Evolutionary conservation across 2,329 filamentous ascomycete species (phyloP), one percentile per base, ranked within the genome.

Genomic region (Torrubiellomyces zombiae): DNA sequence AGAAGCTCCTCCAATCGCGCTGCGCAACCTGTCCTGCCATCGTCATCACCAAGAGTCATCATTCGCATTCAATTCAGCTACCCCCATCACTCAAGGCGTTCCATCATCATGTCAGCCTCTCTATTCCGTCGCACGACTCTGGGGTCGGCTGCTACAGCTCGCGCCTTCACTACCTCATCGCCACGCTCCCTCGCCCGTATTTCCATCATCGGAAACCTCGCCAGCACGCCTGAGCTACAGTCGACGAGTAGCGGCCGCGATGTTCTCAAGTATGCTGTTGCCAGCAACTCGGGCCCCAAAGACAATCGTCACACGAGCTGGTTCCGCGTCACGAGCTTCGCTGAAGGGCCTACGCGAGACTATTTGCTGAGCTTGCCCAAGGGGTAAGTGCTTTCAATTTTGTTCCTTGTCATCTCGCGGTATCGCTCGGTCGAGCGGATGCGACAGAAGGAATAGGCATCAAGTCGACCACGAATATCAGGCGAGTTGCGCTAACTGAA

Each of bases 141-240:
- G 40, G 48, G 55, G 46, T 53, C 53, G 45, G 55, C 58, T 38
- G 38, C 55, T 29, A 40, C 55, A 34, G 47, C 62, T 39, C 81
- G 82, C 53, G 55, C 73, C 44, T 93, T 94, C 67, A 81, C 72
- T 58, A 72, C 73, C 39, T 73, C 76, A 21, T 56, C 71, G 20
- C 51, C 67, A 24, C 64, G 68, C 33, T 55, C 63, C 34, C 44
- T 89, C 37, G 80, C 89, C 38, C 77, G 75, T 53, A 77, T 98
- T 60, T 77, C 73, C 43, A 61, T 98, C 51, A 66, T 94, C 39
- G 89, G 89, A 45, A 77, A 83, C 51, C 71, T 98, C 25, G 82
- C 68, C 32, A 67, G 72, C 40, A 65, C 70, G 26, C 86, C 89
- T 30, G 85, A 94, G 60, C 43, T 83, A 37, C 61, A 66, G 18